Evolutionary conservation across 129 eudicot species (phyloP), one percentile per base, ranked within the genome.

Genomic region (Pittosporum tobira): DNA sequence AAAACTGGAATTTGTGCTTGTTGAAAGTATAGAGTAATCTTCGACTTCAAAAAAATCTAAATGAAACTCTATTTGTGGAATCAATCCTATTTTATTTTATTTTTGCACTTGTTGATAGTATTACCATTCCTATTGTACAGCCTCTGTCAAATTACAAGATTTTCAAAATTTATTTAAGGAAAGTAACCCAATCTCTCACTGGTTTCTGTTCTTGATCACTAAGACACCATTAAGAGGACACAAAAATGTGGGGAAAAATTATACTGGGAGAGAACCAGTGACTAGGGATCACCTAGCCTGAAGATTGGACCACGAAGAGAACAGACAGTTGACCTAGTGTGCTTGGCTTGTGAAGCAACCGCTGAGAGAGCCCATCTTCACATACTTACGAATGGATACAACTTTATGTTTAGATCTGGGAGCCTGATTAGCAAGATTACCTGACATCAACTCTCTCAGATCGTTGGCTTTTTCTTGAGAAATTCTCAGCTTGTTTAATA

Each of bases 381-480:
- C 69, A 57, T 70, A 61, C 65, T 61, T 71, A 22, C 65, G 64
- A 53, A 74, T 68, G 31, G 68, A 74, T 29, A 63, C 40, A 64
- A 62, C 3, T 70, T 71, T 76, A 56, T 28, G 52, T 34, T 71
- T 64, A 50, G 64, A 52, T 51, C 44, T 69, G 36, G 80, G 63
- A 64, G 73, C 51, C 47, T 57, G 61, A 50, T 53, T 29, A 15
- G 51, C 55, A 19, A 45, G 52, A 51, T 40, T 61, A 61, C 57
- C 71, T 4, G 82, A 49, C 51, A 78, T 16, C 3, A 65, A 51
- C 62, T 67, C 37, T 76, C 98, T 82, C 95, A 82, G 80, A 28
- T 74, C 86, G 57, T 75, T 81, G 11, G 95, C 95, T 74, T 86
- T 85, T 64, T 56, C 69, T 71, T 86, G 81, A 1, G 98, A 86